Base-by-base conservation (phyloP, 306 rosid species). In the Phaseolus lunatus region DNA sequence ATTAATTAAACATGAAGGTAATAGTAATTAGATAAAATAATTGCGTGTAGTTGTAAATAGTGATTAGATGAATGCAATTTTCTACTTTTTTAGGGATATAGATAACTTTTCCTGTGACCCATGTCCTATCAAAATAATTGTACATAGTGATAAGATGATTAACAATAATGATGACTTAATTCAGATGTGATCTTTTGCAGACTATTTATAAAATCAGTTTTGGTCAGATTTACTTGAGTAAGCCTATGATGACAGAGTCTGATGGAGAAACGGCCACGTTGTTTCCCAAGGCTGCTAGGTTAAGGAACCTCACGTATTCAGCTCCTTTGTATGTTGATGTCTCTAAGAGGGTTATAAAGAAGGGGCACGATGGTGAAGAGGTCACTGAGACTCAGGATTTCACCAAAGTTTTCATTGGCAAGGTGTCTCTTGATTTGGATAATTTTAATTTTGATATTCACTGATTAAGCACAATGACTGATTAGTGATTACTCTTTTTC, bases 241-340 rank as follows among this genome's bases (percentile, higher is more conserved):
- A 92, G 84, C 99, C 99, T 4, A 95, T 92, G 97, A 95, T 95
- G 99, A 92, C 99, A 0, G 99, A 95, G 75, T 92, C 97, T 27
- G 99, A 95, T 62, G 99, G 99, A 76, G 99, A 95, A 79, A 95
- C 99, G 3, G 96, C 97, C 3, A 95, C 97, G 59, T 83, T 95
- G 77, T 95, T 92, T 86, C 99, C 99, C 9, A 95, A 92, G 87
- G 99, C 99, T 73, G 99, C 99, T n/a, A 88, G 99, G 87, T 76
- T 95, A 85, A 89, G 99, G 76, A 95, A 95, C 72, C 86, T 95
- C 5, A 95, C 99, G 0, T 95, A 95, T 67, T 95, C 99, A 9
- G 99, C 99, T 52, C 99, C 99, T 26, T 85, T 95, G 89, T 95
- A 95, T 50, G 99, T 95, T 78, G 99, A 95, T 85, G 99, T 95